Evolutionary conservation across 257 asterid species (phyloP).

Genomic region (Plantago elongata): DNA sequence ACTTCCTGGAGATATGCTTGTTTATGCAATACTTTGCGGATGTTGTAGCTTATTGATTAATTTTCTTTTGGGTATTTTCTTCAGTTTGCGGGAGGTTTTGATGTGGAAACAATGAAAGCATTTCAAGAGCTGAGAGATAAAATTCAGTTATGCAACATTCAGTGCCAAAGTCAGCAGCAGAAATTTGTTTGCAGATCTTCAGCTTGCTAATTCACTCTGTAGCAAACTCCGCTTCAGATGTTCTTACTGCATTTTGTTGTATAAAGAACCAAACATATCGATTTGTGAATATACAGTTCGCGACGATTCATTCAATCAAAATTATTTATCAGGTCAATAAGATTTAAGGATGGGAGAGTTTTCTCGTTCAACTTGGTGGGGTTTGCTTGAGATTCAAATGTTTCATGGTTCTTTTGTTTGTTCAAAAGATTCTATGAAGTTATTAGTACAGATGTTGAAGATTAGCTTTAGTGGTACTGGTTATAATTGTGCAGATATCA

Average conservation of each 20-base stretch:
- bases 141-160: slow-evolving; percentile 60
- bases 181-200: slow-evolving; percentile 32
- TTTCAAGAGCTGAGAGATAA: slow-evolving; percentile 88
- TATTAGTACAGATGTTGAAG: no score
- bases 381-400: no score
- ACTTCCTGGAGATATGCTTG: no score
- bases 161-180: slow-evolving; percentile 41
- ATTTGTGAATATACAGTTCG: slow-evolving; percentile 30
- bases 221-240: slow-evolving; percentile 51
- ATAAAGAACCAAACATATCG: slow-evolving; percentile 18
- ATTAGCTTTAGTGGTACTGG: no score
- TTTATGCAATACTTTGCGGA: no score
- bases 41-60: not conserved
- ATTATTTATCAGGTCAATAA: slow-evolving; percentile 21
- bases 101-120: slow-evolving; percentile 90
- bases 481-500: no score
- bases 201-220: slow-evolving; percentile 22
- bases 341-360: not conserved
- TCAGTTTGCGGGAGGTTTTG: slow-evolving; percentile 99
- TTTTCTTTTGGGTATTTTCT: not conserved
- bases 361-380: no score
- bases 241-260: slow-evolving; percentile 21
- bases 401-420: no score
- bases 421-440: no score
- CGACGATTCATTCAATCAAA: slow-evolving; percentile 5